Base-by-base conservation (phyloP, 441 rosid genomes). In the Mallotus repandus region DNA sequence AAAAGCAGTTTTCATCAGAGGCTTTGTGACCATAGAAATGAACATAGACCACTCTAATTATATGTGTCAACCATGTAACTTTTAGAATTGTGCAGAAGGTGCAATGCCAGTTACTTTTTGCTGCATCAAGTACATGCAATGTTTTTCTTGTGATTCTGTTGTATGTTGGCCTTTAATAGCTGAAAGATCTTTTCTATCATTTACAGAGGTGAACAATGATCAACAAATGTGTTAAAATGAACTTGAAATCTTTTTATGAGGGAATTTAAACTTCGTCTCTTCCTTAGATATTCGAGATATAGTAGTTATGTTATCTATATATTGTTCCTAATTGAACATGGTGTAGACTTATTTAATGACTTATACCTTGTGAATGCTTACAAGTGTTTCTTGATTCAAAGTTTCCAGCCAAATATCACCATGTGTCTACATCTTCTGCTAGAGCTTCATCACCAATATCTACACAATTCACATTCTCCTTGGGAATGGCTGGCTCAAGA, bases 351-450 rank as follows among this genome's bases (percentile, higher is more conserved):
- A 11, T 68, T 49, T 57, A 60, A 21, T 61, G 69, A n/a, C 73
- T 76, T 59, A 1, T 19, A 19, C 35, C 52, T 62, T 29, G 50
- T 72, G 74, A 58, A 75, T 66, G 18, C 68, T 76, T 49, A 71
- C 67, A 63, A n/a, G 43, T 70, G 67, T 53, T 80, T 77, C 68
- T 61, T 71, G 16, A 35, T 62, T 76, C 43, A 21, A 81, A 84
- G 84, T 79, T 86, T 77, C 84, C 76, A 54, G 73, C 74, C 72
- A 80, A 76, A 65, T 59, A 66, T 25, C 79, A 81, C 61, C 81
- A 63, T 70, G 80, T 73, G 29, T 70, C 77, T 4, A 72, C 73
- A 50, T 77, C 76, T 63, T 76, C 72, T 9, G 6, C n/a, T 46
- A 65, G 70, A 76, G 69, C 82, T 72, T 73, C 72, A 58, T 46